Base-by-base conservation (phyloP, 768 basidiomycete species). In the Pleurotus cornucopiae region DNA sequence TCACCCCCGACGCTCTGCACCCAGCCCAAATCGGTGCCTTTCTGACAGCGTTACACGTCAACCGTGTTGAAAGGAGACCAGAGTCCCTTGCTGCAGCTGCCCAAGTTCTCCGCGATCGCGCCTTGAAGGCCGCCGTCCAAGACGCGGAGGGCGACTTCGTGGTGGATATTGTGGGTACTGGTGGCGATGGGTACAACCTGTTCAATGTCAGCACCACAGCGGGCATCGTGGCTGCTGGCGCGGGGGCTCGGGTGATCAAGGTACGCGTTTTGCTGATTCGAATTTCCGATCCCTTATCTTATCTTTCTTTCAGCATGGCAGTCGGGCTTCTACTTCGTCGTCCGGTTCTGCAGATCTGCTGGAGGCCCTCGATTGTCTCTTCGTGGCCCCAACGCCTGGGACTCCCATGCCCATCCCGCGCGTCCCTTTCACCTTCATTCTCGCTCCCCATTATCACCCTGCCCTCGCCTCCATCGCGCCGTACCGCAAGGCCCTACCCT, bases 201-300 rank as follows among this genome's bases (percentile, higher is more conserved):
- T 98, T 94, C 80, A 98, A 98, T 67, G 95, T 98, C 52, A 95
- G 93, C 67, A 97, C 96, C 1, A 88, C 92, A 2, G 95, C 96
- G 2, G 95, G 83, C 0, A 81, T 99, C 58, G 91, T 98, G 16
- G 96, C 95, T 25, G 94, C 94, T 20, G 96, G 95, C 12, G 91
- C 94, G 5, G 96, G 96, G 4, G 91, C 91, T 0, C 80, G 94
- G 34, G 94, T 99, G 2, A 83, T 93, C 68, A 98, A 99, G 78
- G 94, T 91, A 64, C 58, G 79, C 62, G 20, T 38, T 52, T 38
- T 54, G 49, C 26, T 25, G 34, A 23, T 23, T 25, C 30, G 20
- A 37, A 44, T 55, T 3, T 38, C 40, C 57, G 52, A 55, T 54
- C 60, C 14, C 46, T 55, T 39, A 57, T 53, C 47, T 45, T 21